Conservation (phyloP, 768 basidiomycete species). For the Rubroboletus satanas region DNA sequence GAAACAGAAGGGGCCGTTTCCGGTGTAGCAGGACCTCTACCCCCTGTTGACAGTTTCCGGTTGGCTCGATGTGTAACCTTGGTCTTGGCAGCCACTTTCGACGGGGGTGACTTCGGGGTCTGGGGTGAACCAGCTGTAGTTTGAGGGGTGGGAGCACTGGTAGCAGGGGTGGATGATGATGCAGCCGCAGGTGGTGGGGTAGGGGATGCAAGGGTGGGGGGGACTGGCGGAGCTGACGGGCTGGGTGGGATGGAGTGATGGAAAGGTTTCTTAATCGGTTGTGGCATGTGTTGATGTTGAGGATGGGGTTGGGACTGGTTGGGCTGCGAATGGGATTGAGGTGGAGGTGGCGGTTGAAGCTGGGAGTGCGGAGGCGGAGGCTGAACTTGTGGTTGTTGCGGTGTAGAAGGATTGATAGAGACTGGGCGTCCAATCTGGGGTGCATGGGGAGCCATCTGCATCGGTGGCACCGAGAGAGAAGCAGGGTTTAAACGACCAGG, state of each 20-base stretch:
- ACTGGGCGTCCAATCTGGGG: constrained; percentile 29
- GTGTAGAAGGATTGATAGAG: constrained; percentile 29
- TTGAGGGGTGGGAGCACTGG: constrained; percentile 39
- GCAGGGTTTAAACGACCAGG: constrained; percentile 2
- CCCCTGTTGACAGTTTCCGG: constrained; percentile 32
- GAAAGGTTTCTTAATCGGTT: constrained; percentile 16
- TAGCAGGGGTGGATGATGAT: constrained; percentile 49
- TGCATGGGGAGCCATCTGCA: constrained; percentile 18
- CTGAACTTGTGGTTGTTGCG: constrained; percentile 4
- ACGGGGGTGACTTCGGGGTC: constrained; percentile 68
- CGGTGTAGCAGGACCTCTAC: constrained; percentile 33
- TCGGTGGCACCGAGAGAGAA: constrained; percentile 17
- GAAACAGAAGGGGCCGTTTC: constrained; percentile 31
- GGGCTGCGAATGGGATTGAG: constrained; percentile 11
- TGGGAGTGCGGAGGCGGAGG: constrained; percentile 12
- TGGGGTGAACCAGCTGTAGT: constrained; percentile 53
- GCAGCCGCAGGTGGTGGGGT: constrained; percentile 46
- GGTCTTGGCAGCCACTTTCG: constrained; percentile 46
- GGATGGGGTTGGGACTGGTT: constrained; percentile 4
- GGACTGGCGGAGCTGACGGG: constrained; percentile 18
- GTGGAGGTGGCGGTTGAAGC: not conserved
- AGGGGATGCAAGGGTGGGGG: constrained; percentile 21
- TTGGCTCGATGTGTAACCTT: constrained; percentile 31
- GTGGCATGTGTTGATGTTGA: constrained; percentile 7
- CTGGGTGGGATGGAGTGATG: constrained; percentile 19